Evolutionary conservation across 2,329 filamentous ascomycete species (phyloP).

Genomic region (Aureobasidium namibiae): DNA sequence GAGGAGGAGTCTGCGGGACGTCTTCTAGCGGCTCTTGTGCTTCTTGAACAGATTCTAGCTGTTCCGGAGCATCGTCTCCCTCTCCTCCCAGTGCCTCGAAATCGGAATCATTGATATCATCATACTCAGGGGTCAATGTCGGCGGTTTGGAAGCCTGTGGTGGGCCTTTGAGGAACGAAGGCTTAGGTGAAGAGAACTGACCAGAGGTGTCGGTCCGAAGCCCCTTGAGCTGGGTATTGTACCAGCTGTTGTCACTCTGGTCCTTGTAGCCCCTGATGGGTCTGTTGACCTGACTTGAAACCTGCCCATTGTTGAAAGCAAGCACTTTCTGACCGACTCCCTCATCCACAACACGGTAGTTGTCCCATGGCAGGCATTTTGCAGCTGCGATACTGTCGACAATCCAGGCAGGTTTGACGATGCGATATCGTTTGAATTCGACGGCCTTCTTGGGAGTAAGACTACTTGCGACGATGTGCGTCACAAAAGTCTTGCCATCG

Average conservation of each 20-base stretch:
- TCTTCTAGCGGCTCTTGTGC: not conserved
- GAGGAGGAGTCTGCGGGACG: constrained; percentile 18
- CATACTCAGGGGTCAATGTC: constrained; percentile 24
- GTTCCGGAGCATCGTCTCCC: not conserved
- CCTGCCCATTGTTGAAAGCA: constrained; percentile 51
- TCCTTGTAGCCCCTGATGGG: constrained; percentile 63
- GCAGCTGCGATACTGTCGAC: constrained; percentile 80
- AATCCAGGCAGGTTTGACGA: constrained; percentile 93
- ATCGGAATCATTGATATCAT: constrained; percentile 16
- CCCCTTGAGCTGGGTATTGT: constrained; percentile 56
- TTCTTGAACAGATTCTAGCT: not conserved
- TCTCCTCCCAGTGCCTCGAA: constrained; percentile 11
- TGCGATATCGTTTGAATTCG: constrained; percentile 79
- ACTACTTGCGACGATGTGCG: constrained; percentile 87
- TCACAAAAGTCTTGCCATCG: constrained; percentile 88
- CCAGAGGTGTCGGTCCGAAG: not conserved
- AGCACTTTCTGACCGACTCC: constrained; percentile 75
- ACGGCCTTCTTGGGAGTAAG: constrained; percentile 87
- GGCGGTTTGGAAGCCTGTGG: constrained; percentile 14
- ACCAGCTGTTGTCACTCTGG: constrained; percentile 76
- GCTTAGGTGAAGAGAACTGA: not conserved
- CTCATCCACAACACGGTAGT: constrained; percentile 78
- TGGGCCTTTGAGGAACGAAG: not conserved
- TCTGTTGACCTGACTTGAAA: constrained; percentile 58
- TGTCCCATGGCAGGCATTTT: constrained; percentile 74